These are phyloP conservation scores for Luvunga scandens DNA, from an alignment of 345 rosid species.

Conservation along the genomic window DNA sequence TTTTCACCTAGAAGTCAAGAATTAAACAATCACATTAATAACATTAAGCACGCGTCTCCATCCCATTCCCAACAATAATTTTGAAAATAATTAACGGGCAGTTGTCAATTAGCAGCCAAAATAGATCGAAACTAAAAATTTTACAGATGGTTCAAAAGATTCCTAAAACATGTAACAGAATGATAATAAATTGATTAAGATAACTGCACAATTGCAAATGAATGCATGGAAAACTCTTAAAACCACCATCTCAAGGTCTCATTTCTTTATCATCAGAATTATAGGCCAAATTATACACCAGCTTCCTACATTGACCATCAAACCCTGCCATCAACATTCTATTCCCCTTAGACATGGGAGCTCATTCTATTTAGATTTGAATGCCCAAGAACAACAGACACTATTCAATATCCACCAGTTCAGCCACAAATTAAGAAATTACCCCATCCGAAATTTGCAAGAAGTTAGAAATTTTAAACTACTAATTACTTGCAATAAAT, in stretches of 20 bases:
- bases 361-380: background rate
- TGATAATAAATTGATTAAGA: background rate
- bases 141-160: background rate
- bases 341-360: background rate
- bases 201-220: background rate
- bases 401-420: background rate
- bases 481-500: background rate
- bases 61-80: background rate
- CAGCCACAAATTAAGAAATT: background rate
- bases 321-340: background rate
- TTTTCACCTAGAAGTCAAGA: slow-evolving; percentile 42
- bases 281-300: background rate
- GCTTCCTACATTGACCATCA: background rate
- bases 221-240: background rate
- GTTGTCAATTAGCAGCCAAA: background rate
- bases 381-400: background rate
- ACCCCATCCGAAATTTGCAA: background rate
- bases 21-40: background rate
- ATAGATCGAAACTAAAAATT: background rate
- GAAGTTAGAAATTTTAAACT: background rate
- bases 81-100: background rate
- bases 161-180: background rate
- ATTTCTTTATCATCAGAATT: background rate
- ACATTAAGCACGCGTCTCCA: background rate
- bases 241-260: background rate